phyloP scores from a whole-genome alignment of 2,329 filamentous ascomycete genomes.

The Endocalyx cinctus region DNA sequence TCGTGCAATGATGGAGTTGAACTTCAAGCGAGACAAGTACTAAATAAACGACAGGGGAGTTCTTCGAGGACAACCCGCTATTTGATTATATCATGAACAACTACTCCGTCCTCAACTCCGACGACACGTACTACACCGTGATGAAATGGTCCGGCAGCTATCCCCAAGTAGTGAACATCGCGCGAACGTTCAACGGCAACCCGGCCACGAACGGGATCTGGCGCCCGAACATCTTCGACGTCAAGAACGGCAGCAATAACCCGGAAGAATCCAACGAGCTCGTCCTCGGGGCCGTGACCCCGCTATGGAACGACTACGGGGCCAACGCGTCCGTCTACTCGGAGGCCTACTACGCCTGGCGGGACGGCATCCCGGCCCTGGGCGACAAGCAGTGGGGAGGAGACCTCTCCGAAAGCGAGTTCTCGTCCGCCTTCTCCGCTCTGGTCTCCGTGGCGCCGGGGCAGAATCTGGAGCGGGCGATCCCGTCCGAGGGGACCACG shows the following conservation, averaged over 20 bases:
- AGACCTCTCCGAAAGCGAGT: slow-evolving; percentile 34
- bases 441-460: slow-evolving; percentile 38
- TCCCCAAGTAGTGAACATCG: slow-evolving; percentile 40
- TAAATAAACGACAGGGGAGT: slow-evolving; percentile 33
- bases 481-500: slow-evolving; percentile 29
- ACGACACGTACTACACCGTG: slow-evolving; percentile 48
- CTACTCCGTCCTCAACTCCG: slow-evolving; percentile 49
- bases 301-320: slow-evolving; percentile 53
- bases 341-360: slow-evolving; percentile 48
- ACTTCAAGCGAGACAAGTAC: slow-evolving; percentile 1
- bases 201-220: slow-evolving; percentile 35
- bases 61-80: slow-evolving; percentile 47
- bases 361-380: slow-evolving; percentile 45
- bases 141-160: slow-evolving; percentile 44
- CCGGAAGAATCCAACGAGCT: slow-evolving; percentile 32
- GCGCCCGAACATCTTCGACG: slow-evolving; percentile 47
- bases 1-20: not conserved
- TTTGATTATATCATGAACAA: slow-evolving; percentile 37
- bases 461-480: slow-evolving; percentile 44
- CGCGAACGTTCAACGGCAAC: slow-evolving; percentile 41
- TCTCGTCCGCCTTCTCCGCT: slow-evolving; percentile 30
- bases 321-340: slow-evolving; percentile 45
- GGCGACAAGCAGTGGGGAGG: slow-evolving; percentile 52
- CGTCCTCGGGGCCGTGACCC: slow-evolving; percentile 43
- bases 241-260: slow-evolving; percentile 43